Conservation (phyloP, 2,329 filamentous ascomycete species). For the Cladophialophora exuberans region DNA sequence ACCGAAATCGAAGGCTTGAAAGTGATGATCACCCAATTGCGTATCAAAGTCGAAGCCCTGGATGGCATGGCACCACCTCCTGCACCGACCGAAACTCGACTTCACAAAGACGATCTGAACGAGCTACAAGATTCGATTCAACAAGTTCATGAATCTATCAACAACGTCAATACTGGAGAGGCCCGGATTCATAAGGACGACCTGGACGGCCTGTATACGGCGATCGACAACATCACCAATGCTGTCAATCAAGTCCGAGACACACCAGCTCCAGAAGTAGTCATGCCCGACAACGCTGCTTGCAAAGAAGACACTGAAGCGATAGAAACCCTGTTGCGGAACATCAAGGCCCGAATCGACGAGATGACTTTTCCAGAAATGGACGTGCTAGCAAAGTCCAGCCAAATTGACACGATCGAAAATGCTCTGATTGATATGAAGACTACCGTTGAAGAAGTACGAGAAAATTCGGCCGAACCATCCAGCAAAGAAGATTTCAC, state of each 20-base stretch:
- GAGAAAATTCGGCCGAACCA: slow-evolving; percentile 67
- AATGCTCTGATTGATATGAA: slow-evolving; percentile 74
- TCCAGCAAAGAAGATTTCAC: slow-evolving; percentile 79
- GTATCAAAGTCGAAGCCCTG: slow-evolving; percentile 80
- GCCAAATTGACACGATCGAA: slow-evolving; percentile 66
- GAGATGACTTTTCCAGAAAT: slow-evolving; percentile 70
- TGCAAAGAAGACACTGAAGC: slow-evolving; percentile 85
- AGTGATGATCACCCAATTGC: slow-evolving; percentile 76
- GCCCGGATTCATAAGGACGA: slow-evolving; percentile 51
- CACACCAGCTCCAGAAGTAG: slow-evolving; percentile 43
- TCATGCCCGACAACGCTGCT: slow-evolving; percentile 56
- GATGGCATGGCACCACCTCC: slow-evolving; percentile 58
- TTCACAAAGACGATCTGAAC: slow-evolving; percentile 53
- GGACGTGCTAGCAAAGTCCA: slow-evolving; percentile 68
- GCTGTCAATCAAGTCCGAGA: slow-evolving; percentile 52
- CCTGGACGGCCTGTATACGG: slow-evolving; percentile 49
- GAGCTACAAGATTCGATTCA: slow-evolving; percentile 49
- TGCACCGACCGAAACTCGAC: slow-evolving; percentile 42
- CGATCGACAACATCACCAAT: slow-evolving; percentile 58
- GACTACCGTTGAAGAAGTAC: slow-evolving; percentile 67
- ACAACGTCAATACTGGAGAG: slow-evolving; percentile 26
- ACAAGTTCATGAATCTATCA: slow-evolving; percentile 58
- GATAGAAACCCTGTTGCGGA: slow-evolving; percentile 86
- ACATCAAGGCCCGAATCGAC: slow-evolving; percentile 85
- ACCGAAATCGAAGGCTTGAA: slow-evolving; percentile 87